These are phyloP conservation scores for Dalbergia oliveri DNA, from an alignment of 306 rosid genomes.

Conservation along the genomic window DNA sequence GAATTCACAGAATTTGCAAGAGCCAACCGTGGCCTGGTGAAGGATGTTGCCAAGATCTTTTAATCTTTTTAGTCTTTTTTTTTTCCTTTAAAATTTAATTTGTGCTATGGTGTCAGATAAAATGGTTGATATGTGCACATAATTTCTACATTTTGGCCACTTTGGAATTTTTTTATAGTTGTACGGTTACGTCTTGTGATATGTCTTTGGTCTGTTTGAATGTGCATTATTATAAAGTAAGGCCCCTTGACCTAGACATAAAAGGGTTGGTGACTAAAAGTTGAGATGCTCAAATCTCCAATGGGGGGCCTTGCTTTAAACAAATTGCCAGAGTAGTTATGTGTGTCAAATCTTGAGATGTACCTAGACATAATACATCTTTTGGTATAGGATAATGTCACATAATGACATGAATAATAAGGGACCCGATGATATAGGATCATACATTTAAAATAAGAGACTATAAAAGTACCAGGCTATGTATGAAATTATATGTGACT, in stretches of 20 bases:
- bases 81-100: background rate
- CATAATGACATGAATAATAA: background rate
- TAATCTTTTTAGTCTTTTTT: background rate
- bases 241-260: slow-evolving; percentile 6
- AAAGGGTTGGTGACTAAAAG: background rate
- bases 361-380: slow-evolving; percentile 5
- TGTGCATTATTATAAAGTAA: slow-evolving; percentile 25
- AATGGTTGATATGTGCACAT: slow-evolving; percentile 16
- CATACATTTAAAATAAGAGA: background rate
- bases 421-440: background rate
- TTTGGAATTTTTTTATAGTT: slow-evolving; percentile 14
- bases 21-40: slow-evolving; percentile 72
- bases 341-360: slow-evolving; percentile 24
- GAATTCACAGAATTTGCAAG: slow-evolving; percentile 69
- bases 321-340: slow-evolving; percentile 4
- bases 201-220: slow-evolving; percentile 3
- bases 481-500: background rate
- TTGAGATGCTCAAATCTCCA: slow-evolving; percentile 28
- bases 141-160: slow-evolving; percentile 22
- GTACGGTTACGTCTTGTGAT: background rate
- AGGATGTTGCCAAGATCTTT: slow-evolving; percentile 80
- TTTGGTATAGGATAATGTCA: background rate
- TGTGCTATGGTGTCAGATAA: background rate
- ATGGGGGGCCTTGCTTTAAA: slow-evolving; percentile 15
- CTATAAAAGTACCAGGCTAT: background rate